Percentiles rank a stretch among this genome's conserved stretches.
phyloP scores from a whole-genome alignment of 1,284 basidiomycete genomes.

The Ganoderma lucidum region DNA sequence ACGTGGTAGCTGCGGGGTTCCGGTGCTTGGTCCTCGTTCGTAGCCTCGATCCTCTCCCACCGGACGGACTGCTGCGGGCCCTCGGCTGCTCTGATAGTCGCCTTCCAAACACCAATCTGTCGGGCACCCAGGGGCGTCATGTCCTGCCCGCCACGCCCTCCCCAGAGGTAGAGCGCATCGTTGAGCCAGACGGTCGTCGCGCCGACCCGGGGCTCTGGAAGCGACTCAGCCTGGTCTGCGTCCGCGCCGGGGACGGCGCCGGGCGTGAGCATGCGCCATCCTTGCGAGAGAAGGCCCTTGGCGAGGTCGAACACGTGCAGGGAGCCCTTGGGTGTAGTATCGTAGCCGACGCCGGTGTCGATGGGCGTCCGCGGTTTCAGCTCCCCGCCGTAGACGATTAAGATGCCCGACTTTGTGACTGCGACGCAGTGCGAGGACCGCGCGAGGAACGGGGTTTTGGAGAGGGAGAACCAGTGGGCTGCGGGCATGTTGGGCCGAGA shows the following conservation, averaged over 20 bases:
- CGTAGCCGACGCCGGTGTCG: slow-evolving; percentile 29
- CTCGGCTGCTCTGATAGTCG: slow-evolving; percentile 13
- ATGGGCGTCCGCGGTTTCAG: slow-evolving; percentile 49
- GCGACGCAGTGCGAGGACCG: slow-evolving; percentile 44
- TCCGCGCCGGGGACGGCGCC: slow-evolving; percentile 9
- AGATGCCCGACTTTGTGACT: slow-evolving; percentile 36
- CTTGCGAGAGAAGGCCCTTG: slow-evolving; percentile 17
- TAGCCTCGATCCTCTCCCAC: slow-evolving; percentile 39
- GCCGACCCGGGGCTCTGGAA: slow-evolving; percentile 47
- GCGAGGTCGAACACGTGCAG: slow-evolving; percentile 41
- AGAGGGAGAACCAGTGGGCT: slow-evolving; percentile 37
- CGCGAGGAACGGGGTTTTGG: slow-evolving; percentile 34
- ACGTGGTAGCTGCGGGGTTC: slow-evolving; percentile 43
- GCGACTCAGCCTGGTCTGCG: background rate
- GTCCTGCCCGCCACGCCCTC: slow-evolving; percentile 50
- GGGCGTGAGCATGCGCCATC: slow-evolving; percentile 32
- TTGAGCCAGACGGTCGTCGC: slow-evolving; percentile 41
- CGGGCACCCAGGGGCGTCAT: slow-evolving; percentile 44
- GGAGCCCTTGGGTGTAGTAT: slow-evolving; percentile 29
- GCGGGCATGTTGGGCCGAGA: slow-evolving; percentile 26
- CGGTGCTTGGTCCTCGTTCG: slow-evolving; percentile 37
- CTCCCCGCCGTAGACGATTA: slow-evolving; percentile 51
- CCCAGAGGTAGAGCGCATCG: slow-evolving; percentile 50
- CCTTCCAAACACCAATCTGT: slow-evolving; percentile 44
- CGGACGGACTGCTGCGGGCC: slow-evolving; percentile 25